Percentiles rank a stretch among this genome's conserved stretches.
Conservation (phyloP, 257 asterid species). For the Linderniella brevidens region DNA sequence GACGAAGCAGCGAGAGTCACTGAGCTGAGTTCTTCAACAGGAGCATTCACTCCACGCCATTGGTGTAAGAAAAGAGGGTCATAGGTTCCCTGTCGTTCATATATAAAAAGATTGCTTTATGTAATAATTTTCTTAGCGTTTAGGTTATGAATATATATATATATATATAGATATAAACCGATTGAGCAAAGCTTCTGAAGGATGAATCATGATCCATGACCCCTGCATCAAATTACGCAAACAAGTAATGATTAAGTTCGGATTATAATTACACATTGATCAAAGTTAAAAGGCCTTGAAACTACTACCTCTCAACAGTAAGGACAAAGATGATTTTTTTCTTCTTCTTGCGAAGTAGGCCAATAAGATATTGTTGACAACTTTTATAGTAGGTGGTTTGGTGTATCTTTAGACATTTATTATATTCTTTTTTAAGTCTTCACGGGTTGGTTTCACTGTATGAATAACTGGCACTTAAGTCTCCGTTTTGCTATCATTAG, state of each 20-base stretch:
- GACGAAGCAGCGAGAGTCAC: background rate
- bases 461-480: no score
- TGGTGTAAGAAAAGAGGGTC: slow-evolving; percentile 33
- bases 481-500: no score
- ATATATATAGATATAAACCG: slow-evolving; percentile 17
- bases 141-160: no score
- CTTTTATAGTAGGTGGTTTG: no score
- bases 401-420: no score
- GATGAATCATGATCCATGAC: slow-evolving; percentile 41
- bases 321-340: no score
- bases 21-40: slow-evolving; percentile 29
- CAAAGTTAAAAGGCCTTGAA: background rate
- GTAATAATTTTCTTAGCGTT: no score
- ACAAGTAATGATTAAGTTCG: background rate
- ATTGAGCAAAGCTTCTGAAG: slow-evolving; percentile 31
- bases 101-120: slow-evolving; percentile 10
- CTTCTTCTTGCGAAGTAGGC: no score
- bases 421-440: no score
- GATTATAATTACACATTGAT: no score
- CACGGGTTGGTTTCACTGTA: no score
- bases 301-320: background rate
- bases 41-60: slow-evolving; percentile 23
- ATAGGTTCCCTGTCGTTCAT: slow-evolving; percentile 35
- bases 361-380: no score
- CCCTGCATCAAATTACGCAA: slow-evolving; percentile 15